A percentile compares a stretch with the other conserved stretches of the same genome.
Evolutionary conservation across 306 rosid species (phyloP).

Genomic region (Clitoria ternatea): DNA sequence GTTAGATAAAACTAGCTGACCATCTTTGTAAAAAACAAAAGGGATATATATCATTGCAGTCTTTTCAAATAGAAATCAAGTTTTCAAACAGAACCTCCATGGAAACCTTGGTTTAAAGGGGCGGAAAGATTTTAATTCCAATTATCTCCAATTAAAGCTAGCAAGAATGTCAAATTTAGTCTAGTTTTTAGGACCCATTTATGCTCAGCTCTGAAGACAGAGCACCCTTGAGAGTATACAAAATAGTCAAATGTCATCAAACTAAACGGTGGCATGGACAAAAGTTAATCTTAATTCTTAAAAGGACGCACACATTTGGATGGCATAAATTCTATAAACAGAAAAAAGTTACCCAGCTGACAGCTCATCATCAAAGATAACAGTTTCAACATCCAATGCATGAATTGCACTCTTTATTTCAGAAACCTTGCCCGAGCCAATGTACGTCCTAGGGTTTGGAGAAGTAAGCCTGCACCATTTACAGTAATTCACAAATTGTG

Average conservation of each 20-base stretch:
- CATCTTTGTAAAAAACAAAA: conserved; percentile 12
- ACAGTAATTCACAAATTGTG: conserved; percentile 12
- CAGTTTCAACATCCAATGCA: conserved; percentile 78
- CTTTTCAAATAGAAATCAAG: conserved; percentile 2
- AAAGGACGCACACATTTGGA: conserved; percentile 2
- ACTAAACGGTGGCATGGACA: background rate
- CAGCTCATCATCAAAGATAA: conserved; percentile 91
- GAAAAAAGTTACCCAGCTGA: conserved; percentile 69
- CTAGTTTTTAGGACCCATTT: background rate
- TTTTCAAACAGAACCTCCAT: conserved; percentile 8
- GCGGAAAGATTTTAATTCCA: background rate
- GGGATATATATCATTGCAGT: background rate
- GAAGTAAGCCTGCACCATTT: conserved; percentile 58
- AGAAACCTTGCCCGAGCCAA: conserved; percentile 93
- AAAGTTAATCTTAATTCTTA: conserved; percentile 14
- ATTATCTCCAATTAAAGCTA: conserved; percentile 14
- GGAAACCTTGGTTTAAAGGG: conserved; percentile 13
- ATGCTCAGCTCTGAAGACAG: background rate
- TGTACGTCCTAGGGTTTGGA: conserved; percentile 89
- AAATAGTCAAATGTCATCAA: conserved; percentile 19
- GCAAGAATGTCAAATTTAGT: background rate
- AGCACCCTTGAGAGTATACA: conserved; percentile 8
- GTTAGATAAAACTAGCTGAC: conserved; percentile 4
- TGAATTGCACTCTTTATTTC: conserved; percentile 87
- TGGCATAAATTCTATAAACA: conserved; percentile 7